Evolutionary conservation across 2,329 filamentous ascomycete species (phyloP).

Genomic region (Raffaelea albimanens): DNA sequence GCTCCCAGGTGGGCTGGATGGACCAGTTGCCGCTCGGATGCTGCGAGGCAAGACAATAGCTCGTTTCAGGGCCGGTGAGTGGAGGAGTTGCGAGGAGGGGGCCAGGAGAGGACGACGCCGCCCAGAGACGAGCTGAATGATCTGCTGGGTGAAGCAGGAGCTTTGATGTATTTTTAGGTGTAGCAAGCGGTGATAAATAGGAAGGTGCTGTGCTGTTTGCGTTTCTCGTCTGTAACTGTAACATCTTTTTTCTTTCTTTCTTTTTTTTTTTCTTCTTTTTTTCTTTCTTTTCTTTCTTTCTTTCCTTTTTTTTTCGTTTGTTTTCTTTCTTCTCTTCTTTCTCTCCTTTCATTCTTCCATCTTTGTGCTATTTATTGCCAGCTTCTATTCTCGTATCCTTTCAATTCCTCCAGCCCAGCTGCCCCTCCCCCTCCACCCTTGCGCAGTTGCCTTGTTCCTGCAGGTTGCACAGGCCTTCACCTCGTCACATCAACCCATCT

Average conservation of each 20-base stretch:
- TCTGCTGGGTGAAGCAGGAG: no score
- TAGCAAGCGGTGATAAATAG: no score
- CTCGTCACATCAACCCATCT: no score
- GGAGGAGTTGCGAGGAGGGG: background rate
- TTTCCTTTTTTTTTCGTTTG: background rate
- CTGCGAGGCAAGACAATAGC: background rate
- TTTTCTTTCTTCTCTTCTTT: background rate
- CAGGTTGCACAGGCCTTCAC: no score
- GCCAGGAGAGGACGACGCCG: no score
- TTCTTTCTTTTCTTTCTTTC: background rate
- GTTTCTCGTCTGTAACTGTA: background rate
- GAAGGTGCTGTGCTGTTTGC: no score
- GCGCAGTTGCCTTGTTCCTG: background rate
- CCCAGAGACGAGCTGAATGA: background rate
- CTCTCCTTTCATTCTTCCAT: background rate
- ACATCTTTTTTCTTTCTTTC: background rate
- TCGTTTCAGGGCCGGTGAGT: slow-evolving; percentile 1
- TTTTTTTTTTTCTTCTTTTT: background rate
- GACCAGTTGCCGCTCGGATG: background rate
- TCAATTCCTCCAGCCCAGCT: background rate
- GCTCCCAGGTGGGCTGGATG: no score
- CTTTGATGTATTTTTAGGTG: no score
- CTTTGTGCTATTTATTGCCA: background rate
- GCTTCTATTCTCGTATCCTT: background rate
- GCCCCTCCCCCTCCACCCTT: background rate